Percentiles rank a stretch among this genome's conserved stretches.
These are phyloP conservation scores for Physcia stellaris DNA, from an alignment of 495 filamentous ascomycete species.

Conservation along the genomic window DNA sequence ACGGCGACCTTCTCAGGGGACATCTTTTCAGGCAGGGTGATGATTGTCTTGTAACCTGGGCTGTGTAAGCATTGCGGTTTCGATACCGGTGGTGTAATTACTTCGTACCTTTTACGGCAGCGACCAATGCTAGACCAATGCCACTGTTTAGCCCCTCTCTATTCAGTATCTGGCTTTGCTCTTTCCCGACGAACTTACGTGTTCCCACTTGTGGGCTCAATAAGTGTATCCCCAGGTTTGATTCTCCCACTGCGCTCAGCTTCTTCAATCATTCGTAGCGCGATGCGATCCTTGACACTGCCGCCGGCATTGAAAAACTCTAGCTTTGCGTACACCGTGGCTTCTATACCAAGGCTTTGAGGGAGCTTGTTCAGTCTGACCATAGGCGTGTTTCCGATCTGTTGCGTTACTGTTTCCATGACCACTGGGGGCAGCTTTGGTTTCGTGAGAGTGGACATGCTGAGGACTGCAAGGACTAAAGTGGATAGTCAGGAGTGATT, in stretches of 20 bases:
- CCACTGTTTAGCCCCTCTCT: slow-evolving; percentile 37
- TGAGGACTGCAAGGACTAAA: not conserved
- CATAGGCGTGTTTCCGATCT: slow-evolving; percentile 90
- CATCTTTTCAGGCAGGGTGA: slow-evolving; percentile 99
- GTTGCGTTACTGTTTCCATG: slow-evolving; percentile 45
- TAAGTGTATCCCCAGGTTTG: slow-evolving; percentile 91
- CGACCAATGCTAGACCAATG: slow-evolving; percentile 88
- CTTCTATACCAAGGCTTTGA: slow-evolving; percentile 75
- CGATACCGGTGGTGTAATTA: not conserved
- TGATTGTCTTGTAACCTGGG: slow-evolving; percentile 82
- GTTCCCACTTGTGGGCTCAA: slow-evolving; percentile 96
- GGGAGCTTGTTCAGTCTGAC: slow-evolving; percentile 87
- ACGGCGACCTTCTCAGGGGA: slow-evolving; percentile 95
- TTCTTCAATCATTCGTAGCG: slow-evolving; percentile 93
- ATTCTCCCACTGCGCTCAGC: slow-evolving; percentile 84
- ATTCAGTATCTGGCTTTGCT: not conserved
- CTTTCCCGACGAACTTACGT: slow-evolving; percentile 43
- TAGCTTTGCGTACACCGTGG: slow-evolving; percentile 84
- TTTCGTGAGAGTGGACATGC: slow-evolving; percentile 35
- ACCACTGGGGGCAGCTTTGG: slow-evolving; percentile 41
- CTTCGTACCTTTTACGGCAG: slow-evolving; percentile 66
- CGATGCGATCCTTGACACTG: slow-evolving; percentile 95
- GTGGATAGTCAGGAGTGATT: not conserved
- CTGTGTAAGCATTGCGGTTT: not conserved
- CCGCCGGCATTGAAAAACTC: slow-evolving; percentile 97